Conservation (phyloP, 2,329 filamentous ascomycete species). For the Sporothrix brunneoviolacea region DNA sequence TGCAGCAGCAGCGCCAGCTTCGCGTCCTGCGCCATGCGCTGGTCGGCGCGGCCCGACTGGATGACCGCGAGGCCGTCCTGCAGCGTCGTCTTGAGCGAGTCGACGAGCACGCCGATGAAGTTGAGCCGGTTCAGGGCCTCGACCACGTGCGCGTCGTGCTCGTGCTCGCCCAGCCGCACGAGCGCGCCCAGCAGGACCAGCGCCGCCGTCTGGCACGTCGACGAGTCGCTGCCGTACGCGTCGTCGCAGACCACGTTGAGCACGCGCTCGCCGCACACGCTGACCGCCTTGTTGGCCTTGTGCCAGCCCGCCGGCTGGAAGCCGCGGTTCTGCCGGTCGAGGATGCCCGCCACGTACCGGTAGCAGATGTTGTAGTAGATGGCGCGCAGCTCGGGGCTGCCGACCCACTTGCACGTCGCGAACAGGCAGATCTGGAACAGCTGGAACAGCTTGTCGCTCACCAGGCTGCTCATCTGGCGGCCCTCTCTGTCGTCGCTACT, state of each 20-base stretch:
- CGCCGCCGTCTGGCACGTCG: constrained; percentile 74
- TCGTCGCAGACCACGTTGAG: constrained; percentile 89
- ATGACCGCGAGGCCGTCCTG: constrained; percentile 55
- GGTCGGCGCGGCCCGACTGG: constrained; percentile 32
- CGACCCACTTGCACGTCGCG: constrained; percentile 68
- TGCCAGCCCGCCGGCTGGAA: constrained; percentile 37
- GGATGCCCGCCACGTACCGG: constrained; percentile 69
- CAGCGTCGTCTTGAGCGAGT: constrained; percentile 74
- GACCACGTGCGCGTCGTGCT: constrained; percentile 67
- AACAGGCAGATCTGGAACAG: constrained; percentile 82
- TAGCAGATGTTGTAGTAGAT: constrained; percentile 90
- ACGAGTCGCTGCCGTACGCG: constrained; percentile 74
- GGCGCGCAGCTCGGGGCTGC: constrained; percentile 66
- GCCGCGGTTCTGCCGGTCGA: constrained; percentile 42
- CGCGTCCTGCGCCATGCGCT: constrained; percentile 55
- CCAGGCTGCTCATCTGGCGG: constrained; percentile 56
- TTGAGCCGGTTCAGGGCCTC: constrained; percentile 79
- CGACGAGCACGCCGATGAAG: constrained; percentile 83
- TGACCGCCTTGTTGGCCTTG: constrained; percentile 67
- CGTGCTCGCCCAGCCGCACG: constrained; percentile 64
- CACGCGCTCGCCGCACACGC: constrained; percentile 64
- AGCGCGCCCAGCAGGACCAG: constrained; percentile 76
- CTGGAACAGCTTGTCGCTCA: constrained; percentile 84
- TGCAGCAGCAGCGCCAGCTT: constrained; percentile 77
- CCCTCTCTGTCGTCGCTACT: constrained; percentile 36